Conservation (phyloP, 2,329 filamentous ascomycete genomes). For the Juglanconis sp. region DNA sequence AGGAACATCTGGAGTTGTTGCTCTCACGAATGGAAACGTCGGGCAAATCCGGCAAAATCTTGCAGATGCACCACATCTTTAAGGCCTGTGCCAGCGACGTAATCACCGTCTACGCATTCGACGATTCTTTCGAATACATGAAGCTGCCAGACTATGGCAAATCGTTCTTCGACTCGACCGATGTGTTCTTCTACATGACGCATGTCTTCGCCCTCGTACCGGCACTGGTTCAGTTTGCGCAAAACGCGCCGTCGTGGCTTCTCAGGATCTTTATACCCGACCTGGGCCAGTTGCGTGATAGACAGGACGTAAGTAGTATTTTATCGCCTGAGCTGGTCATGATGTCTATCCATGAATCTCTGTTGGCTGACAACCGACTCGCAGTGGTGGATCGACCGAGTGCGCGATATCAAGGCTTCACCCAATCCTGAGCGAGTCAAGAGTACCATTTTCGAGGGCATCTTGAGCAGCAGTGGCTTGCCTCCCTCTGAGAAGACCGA, state of each 20-base stretch:
- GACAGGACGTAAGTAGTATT: not conserved
- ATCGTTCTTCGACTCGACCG: conserved; percentile 11
- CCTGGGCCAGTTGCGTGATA: not conserved
- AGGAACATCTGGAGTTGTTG: conserved; percentile 14
- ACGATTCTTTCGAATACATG: conserved; percentile 15
- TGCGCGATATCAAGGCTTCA: conserved; percentile 19
- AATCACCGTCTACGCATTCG: conserved; percentile 19
- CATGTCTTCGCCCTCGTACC: too few species aligned
- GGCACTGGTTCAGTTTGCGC: too few species aligned
- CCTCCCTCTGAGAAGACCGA: conserved; percentile 20
- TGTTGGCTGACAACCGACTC: too few species aligned
- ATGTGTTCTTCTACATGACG: conserved; percentile 16
- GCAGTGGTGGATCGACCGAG: conserved; percentile 18
- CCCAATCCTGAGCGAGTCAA: conserved; percentile 22
- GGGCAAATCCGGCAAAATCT: not conserved
- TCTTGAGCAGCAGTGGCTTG: conserved; percentile 19
- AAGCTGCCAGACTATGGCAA: conserved; percentile 17
- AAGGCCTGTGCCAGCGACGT: conserved; percentile 23
- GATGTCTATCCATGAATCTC: too few species aligned
- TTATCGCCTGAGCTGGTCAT: too few species aligned
- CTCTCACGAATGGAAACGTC: conserved; percentile 3
- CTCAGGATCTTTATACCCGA: not conserved
- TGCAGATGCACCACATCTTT: conserved; percentile 20
- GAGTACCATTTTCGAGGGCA: conserved; percentile 26
- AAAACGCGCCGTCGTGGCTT: conserved; percentile 16